Base-by-base conservation (phyloP, 345 rosid genomes). In the Physaria fendleri region DNA sequence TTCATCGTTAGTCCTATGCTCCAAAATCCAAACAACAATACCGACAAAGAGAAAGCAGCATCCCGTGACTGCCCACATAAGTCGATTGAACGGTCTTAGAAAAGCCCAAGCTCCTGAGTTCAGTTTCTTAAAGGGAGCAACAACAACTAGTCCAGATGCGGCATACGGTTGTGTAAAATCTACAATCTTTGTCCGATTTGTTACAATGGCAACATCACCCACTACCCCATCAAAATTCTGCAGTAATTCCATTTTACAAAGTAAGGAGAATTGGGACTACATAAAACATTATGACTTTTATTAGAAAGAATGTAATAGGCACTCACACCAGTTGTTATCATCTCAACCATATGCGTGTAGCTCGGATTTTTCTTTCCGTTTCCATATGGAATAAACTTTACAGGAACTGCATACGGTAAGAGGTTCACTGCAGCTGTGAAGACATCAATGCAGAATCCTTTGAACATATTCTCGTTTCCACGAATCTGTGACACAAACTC, bases 61-160 rank as follows among this genome's bases (percentile, higher is more conserved):
- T 63, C 67, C 75, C 2, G 91, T 88, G 59, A 88, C 81, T 11
- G 69, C 72, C 99, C 97, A 93, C 95, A 88, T 78, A 24, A 27
- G 76, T 4, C 71, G 61, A 66, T 79, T 75, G 64, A 88, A 88
- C 5, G 97, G 99, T 16, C 74, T 78, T 37, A 93, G 69, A 82
- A 93, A 93, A 35, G 97, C 89, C 99, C 99, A 93, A 28, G 95
- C 91, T 37, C 97, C 95, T 8, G 89, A 68, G 40, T 85, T 87
- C 63, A 76, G 60, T 75, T 81, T 86, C 77, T 72, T 81, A 55
- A 84, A 86, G 12, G 88, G 95, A 18, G 82, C 91, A 64, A 93
- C 95, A 51, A 93, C 82, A 59, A 93, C 91, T 43, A 93, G 76
- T 50, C 99, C 99, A 25, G 99, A 93, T 42, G 95, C 76, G 33